These are phyloP conservation scores for Anethum foeniculum DNA, from an alignment of 140 eudicot genomes.

Conservation along the genomic window DNA sequence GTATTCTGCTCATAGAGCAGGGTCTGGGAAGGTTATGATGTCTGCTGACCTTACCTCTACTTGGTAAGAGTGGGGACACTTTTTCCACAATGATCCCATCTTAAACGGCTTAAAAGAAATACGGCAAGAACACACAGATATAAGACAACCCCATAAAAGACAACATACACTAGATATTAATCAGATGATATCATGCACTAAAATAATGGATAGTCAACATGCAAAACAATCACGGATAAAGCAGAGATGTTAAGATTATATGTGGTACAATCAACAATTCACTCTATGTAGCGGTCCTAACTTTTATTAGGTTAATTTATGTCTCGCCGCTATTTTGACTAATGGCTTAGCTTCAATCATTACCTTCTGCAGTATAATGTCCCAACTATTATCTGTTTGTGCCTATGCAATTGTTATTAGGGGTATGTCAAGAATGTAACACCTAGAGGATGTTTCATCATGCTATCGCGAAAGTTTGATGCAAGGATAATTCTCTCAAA, in stretches of 20 bases:
- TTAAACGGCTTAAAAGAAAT: no score
- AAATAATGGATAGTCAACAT: background rate
- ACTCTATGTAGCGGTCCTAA: background rate
- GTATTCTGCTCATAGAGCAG: background rate
- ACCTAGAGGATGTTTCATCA: conserved; percentile 76
- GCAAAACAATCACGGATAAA: background rate
- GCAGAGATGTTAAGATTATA: background rate
- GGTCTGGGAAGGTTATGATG: background rate
- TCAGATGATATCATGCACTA: background rate
- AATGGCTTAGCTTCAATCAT: background rate
- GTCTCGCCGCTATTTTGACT: background rate
- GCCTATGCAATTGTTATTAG: conserved; percentile 19
- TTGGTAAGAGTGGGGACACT: background rate
- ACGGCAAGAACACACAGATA: background rate
- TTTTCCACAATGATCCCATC: background rate
- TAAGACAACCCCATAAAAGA: background rate
- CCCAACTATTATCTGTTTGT: background rate
- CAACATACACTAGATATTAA: background rate
- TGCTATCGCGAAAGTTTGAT: conserved; percentile 78
- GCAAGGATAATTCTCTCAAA: conserved; percentile 73
- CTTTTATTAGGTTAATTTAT: background rate
- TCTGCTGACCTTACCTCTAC: background rate
- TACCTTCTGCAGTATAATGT: background rate
- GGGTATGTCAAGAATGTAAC: conserved; percentile 82
- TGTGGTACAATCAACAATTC: background rate